Evolutionary conservation across 805 yeast genomes (phyloP).

Genomic region (Jamesozyma lodderae): DNA sequence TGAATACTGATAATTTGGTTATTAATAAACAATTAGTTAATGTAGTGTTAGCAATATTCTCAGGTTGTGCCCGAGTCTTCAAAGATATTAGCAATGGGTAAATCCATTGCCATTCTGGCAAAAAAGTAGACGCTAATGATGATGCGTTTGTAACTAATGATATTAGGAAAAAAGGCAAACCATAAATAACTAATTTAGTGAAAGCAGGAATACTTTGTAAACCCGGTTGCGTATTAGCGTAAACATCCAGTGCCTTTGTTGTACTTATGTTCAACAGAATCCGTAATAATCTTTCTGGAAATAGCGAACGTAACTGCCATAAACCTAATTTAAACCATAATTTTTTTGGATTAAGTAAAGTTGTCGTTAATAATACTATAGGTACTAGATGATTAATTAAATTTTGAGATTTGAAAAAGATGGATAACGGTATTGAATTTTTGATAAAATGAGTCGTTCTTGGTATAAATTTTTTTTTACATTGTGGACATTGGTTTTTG

Average conservation of each 20-base stretch:
- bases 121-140: not conserved
- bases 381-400: conserved; percentile 4
- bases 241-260: conserved; percentile 24
- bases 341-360: conserved; percentile 12
- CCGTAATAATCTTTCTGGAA: conserved; percentile 22
- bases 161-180: conserved; percentile 16
- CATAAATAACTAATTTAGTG: conserved; percentile 14
- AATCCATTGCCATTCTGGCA: conserved; percentile 12
- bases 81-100: conserved; percentile 11
- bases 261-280: conserved; percentile 19
- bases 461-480: conserved; percentile 5
- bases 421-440: not conserved
- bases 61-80: conserved; percentile 8
- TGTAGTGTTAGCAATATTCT: conserved; percentile 1
- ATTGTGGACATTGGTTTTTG: conserved; percentile 10
- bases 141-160: conserved; percentile 3
- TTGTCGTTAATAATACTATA: conserved; percentile 1
- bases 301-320: conserved; percentile 22
- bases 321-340: conserved; percentile 18
- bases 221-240: conserved; percentile 17
- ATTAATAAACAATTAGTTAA: conserved; percentile 3
- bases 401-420: conserved; percentile 2
- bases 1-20: not conserved
- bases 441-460: conserved; percentile 1
- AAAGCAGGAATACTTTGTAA: conserved; percentile 12